These are phyloP conservation scores for Saturnispora halmiae DNA, from an alignment of 805 yeast species.

Conservation along the genomic window DNA sequence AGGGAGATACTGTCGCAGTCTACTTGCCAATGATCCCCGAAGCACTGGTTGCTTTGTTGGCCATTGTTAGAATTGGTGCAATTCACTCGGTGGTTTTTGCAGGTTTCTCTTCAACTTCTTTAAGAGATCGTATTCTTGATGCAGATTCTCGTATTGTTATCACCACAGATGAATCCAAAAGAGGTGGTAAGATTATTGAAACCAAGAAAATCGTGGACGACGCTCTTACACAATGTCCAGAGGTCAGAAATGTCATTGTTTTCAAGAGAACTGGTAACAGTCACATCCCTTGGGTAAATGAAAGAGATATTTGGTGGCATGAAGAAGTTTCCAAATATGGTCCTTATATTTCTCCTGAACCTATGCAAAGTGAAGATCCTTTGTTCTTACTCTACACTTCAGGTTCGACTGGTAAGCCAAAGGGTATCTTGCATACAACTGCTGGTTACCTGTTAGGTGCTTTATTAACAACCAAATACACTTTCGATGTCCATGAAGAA, in stretches of 20 bases:
- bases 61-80: constrained; percentile 75
- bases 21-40: constrained; percentile 83
- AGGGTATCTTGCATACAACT: constrained; percentile 76
- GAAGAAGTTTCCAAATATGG: constrained; percentile 57
- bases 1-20: constrained; percentile 82
- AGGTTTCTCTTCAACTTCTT: constrained; percentile 68
- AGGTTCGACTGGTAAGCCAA: constrained; percentile 84
- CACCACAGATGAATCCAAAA: constrained; percentile 73
- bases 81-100: constrained; percentile 81
- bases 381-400: constrained; percentile 74
- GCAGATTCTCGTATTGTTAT: constrained; percentile 65
- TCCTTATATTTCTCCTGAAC: constrained; percentile 63
- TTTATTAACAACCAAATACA: constrained; percentile 60
- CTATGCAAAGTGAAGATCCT: constrained; percentile 75
- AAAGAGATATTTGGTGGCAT: constrained; percentile 73
- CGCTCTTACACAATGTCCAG: constrained; percentile 57
- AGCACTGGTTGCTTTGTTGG: constrained; percentile 66
- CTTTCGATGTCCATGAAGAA: constrained; percentile 65
- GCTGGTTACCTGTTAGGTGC: constrained; percentile 76
- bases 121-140: constrained; percentile 62
- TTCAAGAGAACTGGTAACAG: constrained; percentile 63
- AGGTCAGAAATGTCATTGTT: constrained; percentile 61
- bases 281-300: constrained; percentile 39
- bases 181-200: constrained; percentile 77
- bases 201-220: constrained; percentile 79